These are phyloP conservation scores for Puccinellia tenuiflora DNA, from an alignment of 176 grass and related monocot species.

Conservation along the genomic window DNA sequence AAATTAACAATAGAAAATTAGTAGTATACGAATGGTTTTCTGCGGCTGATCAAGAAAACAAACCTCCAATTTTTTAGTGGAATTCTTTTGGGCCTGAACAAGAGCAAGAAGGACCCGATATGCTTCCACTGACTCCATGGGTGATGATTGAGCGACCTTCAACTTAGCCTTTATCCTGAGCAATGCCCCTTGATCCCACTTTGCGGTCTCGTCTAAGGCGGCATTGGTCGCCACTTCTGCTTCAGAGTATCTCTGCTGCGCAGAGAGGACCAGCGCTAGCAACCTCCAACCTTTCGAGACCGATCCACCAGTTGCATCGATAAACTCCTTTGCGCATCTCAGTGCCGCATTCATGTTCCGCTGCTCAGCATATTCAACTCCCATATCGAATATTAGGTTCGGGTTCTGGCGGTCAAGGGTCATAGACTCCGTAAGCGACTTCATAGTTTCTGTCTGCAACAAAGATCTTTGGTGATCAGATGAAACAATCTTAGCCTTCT, in stretches of 20 bases:
- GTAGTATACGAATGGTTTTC: neutral
- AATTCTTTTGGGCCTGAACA: constrained; percentile 87
- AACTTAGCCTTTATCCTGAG: constrained; percentile 85
- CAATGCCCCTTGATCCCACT: constrained; percentile 77
- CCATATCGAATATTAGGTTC: constrained; percentile 64
- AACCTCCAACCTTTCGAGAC: constrained; percentile 80
- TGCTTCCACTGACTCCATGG: constrained; percentile 68
- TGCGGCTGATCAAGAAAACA: neutral
- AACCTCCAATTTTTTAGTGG: constrained; percentile 42
- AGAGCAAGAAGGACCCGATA: constrained; percentile 76
- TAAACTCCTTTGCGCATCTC: constrained; percentile 73
- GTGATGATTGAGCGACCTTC: constrained; percentile 69
- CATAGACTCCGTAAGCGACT: constrained; percentile 55
- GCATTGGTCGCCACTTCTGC: constrained; percentile 73
- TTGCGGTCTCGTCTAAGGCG: constrained; percentile 76
- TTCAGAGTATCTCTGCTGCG: constrained; percentile 59
- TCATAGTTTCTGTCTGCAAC: constrained; percentile 74
- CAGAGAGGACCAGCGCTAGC: constrained; percentile 76
- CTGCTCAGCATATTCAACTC: constrained; percentile 76
- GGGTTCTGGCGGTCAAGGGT: constrained; percentile 48
- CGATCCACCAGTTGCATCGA: constrained; percentile 72
- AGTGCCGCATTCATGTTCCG: constrained; percentile 58
- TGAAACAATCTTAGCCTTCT: constrained; percentile 61
- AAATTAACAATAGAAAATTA: neutral
- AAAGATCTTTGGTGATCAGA: constrained; percentile 78